phyloP scores from a whole-genome alignment of 1,284 basidiomycete species.

The Ustilago nuda region DNA sequence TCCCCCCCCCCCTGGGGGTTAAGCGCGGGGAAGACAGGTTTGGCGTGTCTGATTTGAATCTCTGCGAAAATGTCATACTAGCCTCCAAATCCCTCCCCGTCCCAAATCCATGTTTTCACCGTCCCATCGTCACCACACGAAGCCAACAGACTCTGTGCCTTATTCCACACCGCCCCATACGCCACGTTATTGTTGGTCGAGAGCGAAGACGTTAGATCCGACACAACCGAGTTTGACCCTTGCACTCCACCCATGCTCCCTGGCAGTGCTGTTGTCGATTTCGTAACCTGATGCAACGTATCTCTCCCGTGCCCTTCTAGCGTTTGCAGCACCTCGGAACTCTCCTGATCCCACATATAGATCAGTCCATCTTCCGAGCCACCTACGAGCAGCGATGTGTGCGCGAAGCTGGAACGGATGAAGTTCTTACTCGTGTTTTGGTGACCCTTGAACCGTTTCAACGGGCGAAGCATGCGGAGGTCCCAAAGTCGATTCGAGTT shows the following conservation, averaged over 20 bases:
- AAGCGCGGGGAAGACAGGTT: too few species aligned
- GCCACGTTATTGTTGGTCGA: conserved; percentile 64
- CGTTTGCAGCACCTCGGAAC: conserved; percentile 65
- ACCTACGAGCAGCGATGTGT: conserved; percentile 70
- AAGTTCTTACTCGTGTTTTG: conserved; percentile 73
- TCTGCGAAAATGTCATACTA: conserved; percentile 3
- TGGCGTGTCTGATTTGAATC: too few species aligned
- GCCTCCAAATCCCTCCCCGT: conserved; percentile 45
- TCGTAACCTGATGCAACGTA: conserved; percentile 12
- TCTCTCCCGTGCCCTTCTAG: conserved; percentile 63
- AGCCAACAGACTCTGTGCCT: conserved; percentile 68
- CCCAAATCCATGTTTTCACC: conserved; percentile 71
- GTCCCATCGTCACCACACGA: conserved; percentile 71
- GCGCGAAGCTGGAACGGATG: conserved; percentile 71
- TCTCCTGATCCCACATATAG: conserved; percentile 69
- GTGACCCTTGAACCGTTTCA: conserved; percentile 72
- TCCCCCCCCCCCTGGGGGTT: too few species aligned
- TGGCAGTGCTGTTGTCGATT: not conserved
- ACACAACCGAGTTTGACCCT: conserved; percentile 16
- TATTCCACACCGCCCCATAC: conserved; percentile 71
- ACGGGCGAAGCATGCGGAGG: conserved; percentile 61
- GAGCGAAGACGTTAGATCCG: conserved; percentile 29
- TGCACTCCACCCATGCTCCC: not conserved
- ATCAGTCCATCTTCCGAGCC: conserved; percentile 71
- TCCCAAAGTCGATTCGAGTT: conserved; percentile 70